Base-by-base conservation (phyloP, 2,329 filamentous ascomycete genomes). In the Paecilomyces sp. region DNA sequence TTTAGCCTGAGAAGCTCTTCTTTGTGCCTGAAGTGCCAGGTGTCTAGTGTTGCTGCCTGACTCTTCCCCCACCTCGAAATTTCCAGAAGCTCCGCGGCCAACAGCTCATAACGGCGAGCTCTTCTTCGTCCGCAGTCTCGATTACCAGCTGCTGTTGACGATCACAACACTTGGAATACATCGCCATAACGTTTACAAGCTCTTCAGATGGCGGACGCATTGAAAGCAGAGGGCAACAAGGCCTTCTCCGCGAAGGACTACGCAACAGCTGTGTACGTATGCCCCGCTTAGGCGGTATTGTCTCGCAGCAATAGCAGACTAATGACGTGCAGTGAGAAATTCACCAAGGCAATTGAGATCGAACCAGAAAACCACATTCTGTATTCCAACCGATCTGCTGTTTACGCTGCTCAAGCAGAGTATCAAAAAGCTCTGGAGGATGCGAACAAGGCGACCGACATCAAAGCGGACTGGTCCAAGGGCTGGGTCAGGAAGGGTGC, bases 391-490 rank as follows among this genome's bases (percentile, higher is more conserved):
- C 88, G 94, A 67, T 97, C 94, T 31, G 94, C 85, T 61, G 84
- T 85, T 55, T 87, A 96, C 72, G 91, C 93, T 53, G 97, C 94
- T 57, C 89, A 96, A 77, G 91, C 88, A 75, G 86, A 97, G 61
- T 99, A 90, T 82, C 81, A 89, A 64, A 84, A 88, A 66, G 94
- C 94, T 22, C 80, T 97, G 28, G 83, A 89, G 64, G 94, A 99
- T 82, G 94, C 94, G 60, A 88, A 88, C 72, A 97, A 97, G 83
- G 94, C 91, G 2, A 95, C 89, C 58, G 86, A 96, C 77, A 81
- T 99, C 75, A 97, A 99, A 83, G 89, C 93, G 12, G 94, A 97
- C 81, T 99, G 94, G 94, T 87, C 91, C 61, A 97, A 97, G 80
- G 94, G 94, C 66, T 97, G 91, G 89, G 88, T 90, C 61, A 88